These are phyloP conservation scores for Thermoascus crustaceus DNA, from an alignment of 2,329 filamentous ascomycete genomes.

Conservation along the genomic window DNA sequence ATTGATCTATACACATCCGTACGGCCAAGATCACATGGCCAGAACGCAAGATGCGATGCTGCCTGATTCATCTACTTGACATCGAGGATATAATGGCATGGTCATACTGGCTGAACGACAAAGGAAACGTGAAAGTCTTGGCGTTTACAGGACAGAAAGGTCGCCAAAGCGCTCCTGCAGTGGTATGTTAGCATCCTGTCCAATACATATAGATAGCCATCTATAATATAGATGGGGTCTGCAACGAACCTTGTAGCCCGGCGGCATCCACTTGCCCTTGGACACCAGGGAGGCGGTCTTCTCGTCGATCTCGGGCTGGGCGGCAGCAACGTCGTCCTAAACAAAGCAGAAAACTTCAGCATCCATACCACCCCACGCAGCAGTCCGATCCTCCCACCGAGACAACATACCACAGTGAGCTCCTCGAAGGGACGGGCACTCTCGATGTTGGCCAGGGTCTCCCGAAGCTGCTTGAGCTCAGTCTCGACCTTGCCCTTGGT, in stretches of 20 bases:
- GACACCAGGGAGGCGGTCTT: conserved; percentile 90
- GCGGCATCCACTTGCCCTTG: conserved; percentile 96
- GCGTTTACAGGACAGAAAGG: conserved; percentile 78
- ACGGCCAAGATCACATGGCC: conserved; percentile 19
- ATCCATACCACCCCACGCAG: neutral
- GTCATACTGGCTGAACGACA: conserved; percentile 23
- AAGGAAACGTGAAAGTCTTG: conserved; percentile 18
- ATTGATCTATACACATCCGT: conserved; percentile 36
- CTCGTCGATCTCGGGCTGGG: conserved; percentile 94
- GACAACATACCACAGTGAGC: conserved; percentile 79
- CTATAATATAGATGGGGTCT: neutral
- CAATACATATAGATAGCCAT: conserved; percentile 1
- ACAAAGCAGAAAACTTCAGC: conserved; percentile 11
- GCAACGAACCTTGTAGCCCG: conserved; percentile 87
- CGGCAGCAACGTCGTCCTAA: conserved; percentile 91
- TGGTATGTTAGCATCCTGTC: conserved; percentile 8
- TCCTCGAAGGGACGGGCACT: conserved; percentile 91
- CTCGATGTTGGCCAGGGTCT: conserved; percentile 96
- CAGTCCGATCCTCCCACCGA: conserved; percentile 1
- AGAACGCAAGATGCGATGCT: conserved; percentile 8
- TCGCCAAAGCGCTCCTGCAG: conserved; percentile 96
- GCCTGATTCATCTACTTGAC: conserved; percentile 17
- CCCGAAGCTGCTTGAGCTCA: conserved; percentile 87
- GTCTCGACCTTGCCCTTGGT: conserved; percentile 94
- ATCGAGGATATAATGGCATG: conserved; percentile 22